These are phyloP conservation scores for Hymenotorrendiella dingleyae DNA, from an alignment of 2,329 filamentous ascomycete genomes.

Conservation along the genomic window DNA sequence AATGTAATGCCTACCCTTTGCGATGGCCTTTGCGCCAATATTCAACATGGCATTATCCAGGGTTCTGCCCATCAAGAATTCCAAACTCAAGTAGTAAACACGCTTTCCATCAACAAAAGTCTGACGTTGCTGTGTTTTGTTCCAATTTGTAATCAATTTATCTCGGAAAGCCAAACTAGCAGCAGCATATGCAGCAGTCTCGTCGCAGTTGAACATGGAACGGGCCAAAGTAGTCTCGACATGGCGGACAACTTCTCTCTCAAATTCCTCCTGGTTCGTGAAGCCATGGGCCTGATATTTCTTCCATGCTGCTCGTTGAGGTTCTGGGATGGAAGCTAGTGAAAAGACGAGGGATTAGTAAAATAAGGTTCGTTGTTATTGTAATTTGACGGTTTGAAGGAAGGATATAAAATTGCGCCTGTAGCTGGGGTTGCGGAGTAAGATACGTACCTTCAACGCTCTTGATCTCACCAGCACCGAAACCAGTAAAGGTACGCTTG, in stretches of 20 bases:
- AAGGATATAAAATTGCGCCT: no score
- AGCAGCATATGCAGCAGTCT: constrained; percentile 84
- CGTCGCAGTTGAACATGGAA: constrained; percentile 97
- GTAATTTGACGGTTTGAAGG: no score
- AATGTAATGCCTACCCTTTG: constrained; percentile 72
- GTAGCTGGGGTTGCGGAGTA: no score
- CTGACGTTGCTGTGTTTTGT: constrained; percentile 94
- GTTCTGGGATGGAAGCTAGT: constrained; percentile 74
- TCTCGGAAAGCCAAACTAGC: constrained; percentile 90
- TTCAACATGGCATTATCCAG: constrained; percentile 99
- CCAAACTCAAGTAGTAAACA: constrained; percentile 93
- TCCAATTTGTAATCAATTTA: constrained; percentile 91
- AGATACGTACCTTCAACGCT: constrained; percentile 72
- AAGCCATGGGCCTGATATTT: constrained; percentile 62
- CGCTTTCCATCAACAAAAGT: constrained; percentile 87
- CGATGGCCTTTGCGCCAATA: constrained; percentile 77
- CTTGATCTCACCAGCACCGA: constrained; percentile 88
- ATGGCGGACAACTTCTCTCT: constrained; percentile 83
- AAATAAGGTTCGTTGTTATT: no score
- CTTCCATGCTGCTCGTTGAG: constrained; percentile 75
- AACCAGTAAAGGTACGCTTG: constrained; percentile 92
- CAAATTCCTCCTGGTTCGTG: constrained; percentile 73
- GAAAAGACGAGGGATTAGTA: constrained; percentile 5
- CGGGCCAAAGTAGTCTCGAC: constrained; percentile 94
- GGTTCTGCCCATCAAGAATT: constrained; percentile 95